A percentile compares a stretch with the other conserved stretches of the same genome.
Conservation (phyloP, 805 yeast species). For the Metschnikowia matae region DNA sequence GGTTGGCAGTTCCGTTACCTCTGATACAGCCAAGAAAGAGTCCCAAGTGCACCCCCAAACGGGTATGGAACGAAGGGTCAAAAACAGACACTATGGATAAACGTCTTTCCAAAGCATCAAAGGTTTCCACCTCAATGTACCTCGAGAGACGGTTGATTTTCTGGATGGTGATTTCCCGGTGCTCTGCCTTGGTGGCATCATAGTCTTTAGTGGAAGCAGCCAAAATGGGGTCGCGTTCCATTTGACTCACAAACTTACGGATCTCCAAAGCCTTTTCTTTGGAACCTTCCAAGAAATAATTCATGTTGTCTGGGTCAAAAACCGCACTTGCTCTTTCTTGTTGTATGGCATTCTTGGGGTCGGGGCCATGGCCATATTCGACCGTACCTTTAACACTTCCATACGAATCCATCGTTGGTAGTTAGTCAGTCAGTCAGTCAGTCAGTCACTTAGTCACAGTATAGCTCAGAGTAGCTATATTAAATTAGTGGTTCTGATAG, state of each 20-base stretch:
- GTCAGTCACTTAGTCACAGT: background rate
- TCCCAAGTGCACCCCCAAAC: slow-evolving; percentile 86
- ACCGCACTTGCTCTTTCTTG: slow-evolving; percentile 44
- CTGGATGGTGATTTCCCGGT: slow-evolving; percentile 55
- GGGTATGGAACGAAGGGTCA: slow-evolving; percentile 78
- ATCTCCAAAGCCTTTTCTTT: slow-evolving; percentile 38
- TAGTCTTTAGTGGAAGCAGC: slow-evolving; percentile 51
- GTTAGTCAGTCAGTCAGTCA: background rate
- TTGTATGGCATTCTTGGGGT: slow-evolving; percentile 32
- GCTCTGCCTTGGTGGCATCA: slow-evolving; percentile 52
- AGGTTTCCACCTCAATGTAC: slow-evolving; percentile 51
- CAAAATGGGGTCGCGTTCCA: slow-evolving; percentile 66
- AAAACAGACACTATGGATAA: slow-evolving; percentile 55
- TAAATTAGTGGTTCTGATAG: no score
- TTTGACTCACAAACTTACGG: slow-evolving; percentile 50
- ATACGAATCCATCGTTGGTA: background rate
- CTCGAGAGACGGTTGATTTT: slow-evolving; percentile 59
- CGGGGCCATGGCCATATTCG: slow-evolving; percentile 22
- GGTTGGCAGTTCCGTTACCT: slow-evolving; percentile 86
- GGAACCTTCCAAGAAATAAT: slow-evolving; percentile 55
- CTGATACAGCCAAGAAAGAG: slow-evolving; percentile 75
- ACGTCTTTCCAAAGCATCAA: slow-evolving; percentile 52
- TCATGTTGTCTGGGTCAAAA: slow-evolving; percentile 37
- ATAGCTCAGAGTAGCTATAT: background rate
- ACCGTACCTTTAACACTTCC: slow-evolving; percentile 14